Evolutionary conservation across 2,329 filamentous ascomycete genomes (phyloP).

Genomic region (Pseudocercospora ulei): DNA sequence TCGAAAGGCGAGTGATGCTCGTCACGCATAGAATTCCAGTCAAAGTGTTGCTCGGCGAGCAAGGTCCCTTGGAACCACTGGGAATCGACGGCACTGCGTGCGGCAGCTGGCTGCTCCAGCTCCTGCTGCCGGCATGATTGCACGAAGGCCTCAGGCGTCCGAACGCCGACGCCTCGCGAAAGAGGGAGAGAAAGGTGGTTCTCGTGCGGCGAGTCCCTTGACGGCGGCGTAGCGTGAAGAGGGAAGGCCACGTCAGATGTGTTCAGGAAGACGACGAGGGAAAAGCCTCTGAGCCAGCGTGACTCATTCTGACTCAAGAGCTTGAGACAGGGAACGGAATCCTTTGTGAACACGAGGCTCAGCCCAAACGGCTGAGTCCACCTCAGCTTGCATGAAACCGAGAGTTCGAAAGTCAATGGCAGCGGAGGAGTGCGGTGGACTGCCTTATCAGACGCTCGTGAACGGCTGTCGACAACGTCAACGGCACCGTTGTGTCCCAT

Average conservation of each 20-base stretch:
- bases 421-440: too few species aligned
- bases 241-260: too few species aligned
- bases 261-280: slow-evolving; percentile 2
- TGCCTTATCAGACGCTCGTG: too few species aligned
- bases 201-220: too few species aligned
- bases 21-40: background rate
- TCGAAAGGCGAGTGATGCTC: background rate
- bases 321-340: too few species aligned
- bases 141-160: slow-evolving; percentile 2
- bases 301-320: slow-evolving; percentile 6
- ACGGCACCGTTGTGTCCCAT: too few species aligned
- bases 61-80: slow-evolving; percentile 3
- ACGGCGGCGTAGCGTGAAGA: too few species aligned
- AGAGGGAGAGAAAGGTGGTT: background rate
- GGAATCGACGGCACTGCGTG: slow-evolving; percentile 4
- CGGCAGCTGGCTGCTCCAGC: background rate
- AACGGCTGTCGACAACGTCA: too few species aligned
- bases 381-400: too few species aligned
- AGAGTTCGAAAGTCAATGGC: slow-evolving; percentile 4
- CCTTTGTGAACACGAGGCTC: too few species aligned
- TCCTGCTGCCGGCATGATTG: slow-evolving; percentile 3
- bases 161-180: slow-evolving; percentile 8
- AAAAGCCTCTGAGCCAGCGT: background rate
- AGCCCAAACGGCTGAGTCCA: too few species aligned
- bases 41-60: background rate